Base-by-base conservation (phyloP, 345 rosid species). In the Pistacia integerrima region DNA sequence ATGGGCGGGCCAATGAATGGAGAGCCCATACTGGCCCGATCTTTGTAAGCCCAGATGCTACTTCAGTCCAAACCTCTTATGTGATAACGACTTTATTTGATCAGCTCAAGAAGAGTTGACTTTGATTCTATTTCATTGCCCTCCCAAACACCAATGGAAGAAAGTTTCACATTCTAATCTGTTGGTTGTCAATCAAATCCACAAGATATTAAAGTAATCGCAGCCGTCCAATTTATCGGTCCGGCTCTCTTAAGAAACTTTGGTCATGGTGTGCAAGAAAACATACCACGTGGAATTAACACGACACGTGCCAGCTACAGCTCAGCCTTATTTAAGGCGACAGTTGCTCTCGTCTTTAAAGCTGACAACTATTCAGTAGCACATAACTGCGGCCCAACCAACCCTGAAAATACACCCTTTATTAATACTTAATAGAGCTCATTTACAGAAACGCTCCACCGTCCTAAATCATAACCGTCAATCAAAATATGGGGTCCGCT, bases 301-400 rank as follows among this genome's bases (percentile, higher is more conserved):
- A 14, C 4, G 7, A 54, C 55, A 22, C 72, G 8, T 14, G 64
- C 4, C 10, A 41, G 8, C 11, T 20, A 51, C 68, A 62, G 38
- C 33, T 74, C 54, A 73, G 11, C 57, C 44, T 48, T 74, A 73
- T 67, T 78, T 17, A 78, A 49, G 72, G 44, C 63, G 28, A 20
- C 8, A 6, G 17, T 33, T 10, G 8, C 70, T 12, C 17, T 17
- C 68, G 0, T 7, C 16, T 12, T 63, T 20, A 38, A 33, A 44
- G 4, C 28, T 28, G 17, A 46, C 59, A 28, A 33, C 46, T 13
- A 7, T 4, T 1, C 18, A 48, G 67, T 33, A 13, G 18, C 8
- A 57, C 58, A 18, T 54, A 14, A 73, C 74, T 46, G 69, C 58
- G 9, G 67, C 70, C 76, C 79, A 81, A 77, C 84, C 0, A 66